A percentile compares a stretch with the other conserved stretches of the same genome.
These are phyloP conservation scores for Articulospora tetracladia DNA, from an alignment of 495 filamentous ascomycete genomes.

Conservation along the genomic window DNA sequence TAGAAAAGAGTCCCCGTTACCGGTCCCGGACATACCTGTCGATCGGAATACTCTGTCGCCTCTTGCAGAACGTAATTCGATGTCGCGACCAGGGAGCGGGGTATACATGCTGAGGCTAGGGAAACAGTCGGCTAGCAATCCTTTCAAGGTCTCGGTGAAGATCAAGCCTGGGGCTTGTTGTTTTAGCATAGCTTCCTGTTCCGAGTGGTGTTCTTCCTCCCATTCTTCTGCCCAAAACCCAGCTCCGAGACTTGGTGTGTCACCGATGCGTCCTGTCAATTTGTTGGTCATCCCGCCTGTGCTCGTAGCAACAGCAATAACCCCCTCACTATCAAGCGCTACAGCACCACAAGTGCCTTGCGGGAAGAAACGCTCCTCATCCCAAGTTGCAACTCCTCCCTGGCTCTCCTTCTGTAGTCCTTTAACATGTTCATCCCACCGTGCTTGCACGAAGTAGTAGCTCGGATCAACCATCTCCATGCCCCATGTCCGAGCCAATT, in stretches of 20 bases:
- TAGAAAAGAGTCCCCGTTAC: conserved; percentile 88
- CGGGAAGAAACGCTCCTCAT: conserved; percentile 58
- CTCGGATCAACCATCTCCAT: conserved; percentile 57
- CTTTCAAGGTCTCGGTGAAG: conserved; percentile 34
- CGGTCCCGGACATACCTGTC: conserved; percentile 77
- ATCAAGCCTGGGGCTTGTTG: conserved; percentile 33
- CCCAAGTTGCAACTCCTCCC: conserved; percentile 34
- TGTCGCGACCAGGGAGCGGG: conserved; percentile 16
- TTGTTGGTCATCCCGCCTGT: conserved; percentile 92
- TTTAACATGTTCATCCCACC: conserved; percentile 79
- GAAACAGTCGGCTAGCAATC: conserved; percentile 48
- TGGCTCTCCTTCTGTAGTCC: conserved; percentile 54
- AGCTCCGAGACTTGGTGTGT: conserved; percentile 81
- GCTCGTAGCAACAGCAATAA: conserved; percentile 74
- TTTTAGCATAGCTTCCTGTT: conserved; percentile 12
- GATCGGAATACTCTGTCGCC: conserved; percentile 38
- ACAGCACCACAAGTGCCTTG: conserved; percentile 87
- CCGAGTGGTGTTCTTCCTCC: conserved; percentile 15
- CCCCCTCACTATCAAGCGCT: conserved; percentile 64
- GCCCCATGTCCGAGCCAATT: conserved; percentile 60
- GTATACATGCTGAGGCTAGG: conserved; percentile 34
- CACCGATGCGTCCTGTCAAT: conserved; percentile 76
- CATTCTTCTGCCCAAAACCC: conserved; percentile 26
- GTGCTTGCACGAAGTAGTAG: conserved; percentile 75
- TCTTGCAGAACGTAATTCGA: background rate